A percentile compares a stretch with the other conserved stretches of the same genome.
These are phyloP conservation scores for Penicillium sp. DNA, from an alignment of 2,329 filamentous ascomycete species.

Conservation along the genomic window DNA sequence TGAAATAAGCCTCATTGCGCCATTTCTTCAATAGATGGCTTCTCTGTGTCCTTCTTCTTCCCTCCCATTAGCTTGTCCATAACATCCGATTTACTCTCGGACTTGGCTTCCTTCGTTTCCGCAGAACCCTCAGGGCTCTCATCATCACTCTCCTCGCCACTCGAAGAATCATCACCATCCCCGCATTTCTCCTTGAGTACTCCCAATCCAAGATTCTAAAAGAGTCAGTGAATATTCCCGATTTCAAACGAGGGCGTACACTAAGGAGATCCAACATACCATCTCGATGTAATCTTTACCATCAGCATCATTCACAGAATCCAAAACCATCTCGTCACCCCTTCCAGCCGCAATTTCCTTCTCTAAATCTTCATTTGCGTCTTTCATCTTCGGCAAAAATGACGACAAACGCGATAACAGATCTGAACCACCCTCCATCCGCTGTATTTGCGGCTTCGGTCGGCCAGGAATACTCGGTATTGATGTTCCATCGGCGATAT, in stretches of 20 bases:
- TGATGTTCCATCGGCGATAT: conserved; percentile 3
- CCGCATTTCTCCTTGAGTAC: conserved; percentile 48
- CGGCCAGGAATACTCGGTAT: conserved; percentile 35
- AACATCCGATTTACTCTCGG: conserved; percentile 32
- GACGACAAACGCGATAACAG: conserved; percentile 43
- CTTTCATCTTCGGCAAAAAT: conserved; percentile 49
- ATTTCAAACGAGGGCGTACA: background rate
- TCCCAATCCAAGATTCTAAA: conserved; percentile 47
- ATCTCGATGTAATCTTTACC: conserved; percentile 49
- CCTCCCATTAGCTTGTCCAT: conserved; percentile 44
- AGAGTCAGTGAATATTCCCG: background rate
- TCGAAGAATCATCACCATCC: conserved; percentile 19
- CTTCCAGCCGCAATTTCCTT: conserved; percentile 41
- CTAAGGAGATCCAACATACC: conserved; percentile 30
- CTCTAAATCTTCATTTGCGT: conserved; percentile 48
- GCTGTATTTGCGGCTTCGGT: conserved; percentile 40
- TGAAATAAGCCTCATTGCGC: conserved; percentile 21
- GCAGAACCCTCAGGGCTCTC: conserved; percentile 17
- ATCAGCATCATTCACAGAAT: conserved; percentile 39
- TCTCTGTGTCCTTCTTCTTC: conserved; percentile 31
- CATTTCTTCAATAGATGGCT: conserved; percentile 45
- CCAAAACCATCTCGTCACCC: conserved; percentile 36
- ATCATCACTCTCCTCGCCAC: conserved; percentile 22
- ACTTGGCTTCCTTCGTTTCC: conserved; percentile 15
- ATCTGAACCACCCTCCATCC: conserved; percentile 30